Conservation (phyloP, 768 basidiomycete genomes). For the Lyophyllum decastes region DNA sequence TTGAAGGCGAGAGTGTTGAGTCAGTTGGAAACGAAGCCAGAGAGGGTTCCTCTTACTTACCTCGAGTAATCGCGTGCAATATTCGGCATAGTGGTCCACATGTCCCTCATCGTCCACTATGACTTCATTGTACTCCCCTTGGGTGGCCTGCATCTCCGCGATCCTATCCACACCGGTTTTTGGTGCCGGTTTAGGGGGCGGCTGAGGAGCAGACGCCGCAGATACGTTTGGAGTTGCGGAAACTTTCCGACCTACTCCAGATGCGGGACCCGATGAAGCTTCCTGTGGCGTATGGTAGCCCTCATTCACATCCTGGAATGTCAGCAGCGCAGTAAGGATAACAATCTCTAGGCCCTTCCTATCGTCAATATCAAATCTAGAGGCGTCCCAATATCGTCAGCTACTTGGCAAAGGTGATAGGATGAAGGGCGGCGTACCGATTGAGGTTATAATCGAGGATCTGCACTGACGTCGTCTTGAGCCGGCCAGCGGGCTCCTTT, state of each 20-base stretch:
- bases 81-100: constrained; percentile 66
- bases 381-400: neutral
- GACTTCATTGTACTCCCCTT: constrained; percentile 77
- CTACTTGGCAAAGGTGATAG: neutral
- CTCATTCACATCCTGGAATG: constrained; percentile 75
- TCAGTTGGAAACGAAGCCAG: neutral
- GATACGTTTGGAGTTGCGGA: neutral
- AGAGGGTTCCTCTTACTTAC: constrained; percentile 33
- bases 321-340: constrained; percentile 72
- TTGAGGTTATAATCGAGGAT: constrained; percentile 86
- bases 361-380: constrained; percentile 82
- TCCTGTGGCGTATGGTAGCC: constrained; percentile 40
- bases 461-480: constrained; percentile 69
- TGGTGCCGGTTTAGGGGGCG: constrained; percentile 63
- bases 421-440: constrained; percentile 41
- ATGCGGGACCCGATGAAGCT: constrained; percentile 5
- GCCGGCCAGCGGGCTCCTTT: constrained; percentile 68
- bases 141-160: constrained; percentile 65
- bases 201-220: constrained; percentile 31
- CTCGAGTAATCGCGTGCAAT: constrained; percentile 63
- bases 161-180: constrained; percentile 71
- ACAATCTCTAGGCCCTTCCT: constrained; percentile 86
- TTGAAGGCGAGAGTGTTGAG: constrained; percentile 23
- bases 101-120: constrained; percentile 65
- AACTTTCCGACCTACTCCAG: neutral